These are phyloP conservation scores for Myxozyma sirexii DNA, from an alignment of 805 yeast genomes.

Conservation along the genomic window DNA sequence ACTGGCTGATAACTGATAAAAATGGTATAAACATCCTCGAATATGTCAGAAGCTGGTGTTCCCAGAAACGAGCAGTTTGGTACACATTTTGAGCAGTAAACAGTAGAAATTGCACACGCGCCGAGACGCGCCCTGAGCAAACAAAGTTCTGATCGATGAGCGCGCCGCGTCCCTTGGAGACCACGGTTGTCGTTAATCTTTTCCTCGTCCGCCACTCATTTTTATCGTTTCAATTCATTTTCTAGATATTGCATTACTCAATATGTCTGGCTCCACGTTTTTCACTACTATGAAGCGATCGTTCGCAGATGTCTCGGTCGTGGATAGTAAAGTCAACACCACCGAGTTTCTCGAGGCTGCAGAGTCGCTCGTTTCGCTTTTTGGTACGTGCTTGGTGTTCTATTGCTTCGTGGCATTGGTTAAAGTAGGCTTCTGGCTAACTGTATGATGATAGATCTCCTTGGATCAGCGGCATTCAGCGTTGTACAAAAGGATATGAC, in stretches of 20 bases:
- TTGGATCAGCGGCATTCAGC: conserved; percentile 81
- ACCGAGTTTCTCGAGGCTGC: conserved; percentile 79
- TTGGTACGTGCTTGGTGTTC: conserved; percentile 50
- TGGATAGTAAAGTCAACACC: conserved; percentile 67
- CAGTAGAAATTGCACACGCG: not conserved
- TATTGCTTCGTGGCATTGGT: not conserved
- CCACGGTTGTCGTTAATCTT: no score
- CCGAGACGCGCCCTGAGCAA: not conserved
- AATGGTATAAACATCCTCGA: no score
- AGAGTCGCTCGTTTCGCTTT: conserved; percentile 78
- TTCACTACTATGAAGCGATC: conserved; percentile 77
- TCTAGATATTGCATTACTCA: no score
- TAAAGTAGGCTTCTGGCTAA: not conserved
- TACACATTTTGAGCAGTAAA: not conserved
- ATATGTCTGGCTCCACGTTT: conserved; percentile 45
- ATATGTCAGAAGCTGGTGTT: no score
- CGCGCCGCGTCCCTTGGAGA: conserved; percentile 2
- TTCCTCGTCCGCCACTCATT: not conserved
- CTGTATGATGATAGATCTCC: conserved; percentile 49
- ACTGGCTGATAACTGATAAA: no score
- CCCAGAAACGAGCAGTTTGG: no score
- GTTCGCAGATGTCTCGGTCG: conserved; percentile 73
- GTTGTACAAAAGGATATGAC: conserved; percentile 87
- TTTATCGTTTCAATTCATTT: not conserved
- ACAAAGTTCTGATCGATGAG: not conserved